These are phyloP conservation scores for Myriosclerotinia duriaeana DNA, from an alignment of 2,329 filamentous ascomycete species.

Conservation along the genomic window DNA sequence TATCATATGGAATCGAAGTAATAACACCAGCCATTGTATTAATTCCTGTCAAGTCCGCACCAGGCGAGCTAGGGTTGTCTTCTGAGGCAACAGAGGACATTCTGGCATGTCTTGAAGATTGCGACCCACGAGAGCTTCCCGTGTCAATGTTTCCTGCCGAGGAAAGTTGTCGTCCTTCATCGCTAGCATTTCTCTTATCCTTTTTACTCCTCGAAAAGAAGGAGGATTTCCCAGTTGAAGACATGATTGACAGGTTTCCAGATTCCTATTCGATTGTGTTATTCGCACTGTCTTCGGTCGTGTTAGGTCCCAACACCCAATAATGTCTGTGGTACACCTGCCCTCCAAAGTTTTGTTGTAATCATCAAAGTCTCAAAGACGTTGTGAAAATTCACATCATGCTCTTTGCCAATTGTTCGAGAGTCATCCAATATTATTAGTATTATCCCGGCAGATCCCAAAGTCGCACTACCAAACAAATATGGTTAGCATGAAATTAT, in stretches of 20 bases:
- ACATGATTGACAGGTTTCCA: conserved; percentile 10
- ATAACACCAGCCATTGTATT: conserved; percentile 79
- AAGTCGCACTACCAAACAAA: conserved; percentile 28
- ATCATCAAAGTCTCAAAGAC: conserved; percentile 36
- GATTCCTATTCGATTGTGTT: conserved; percentile 27
- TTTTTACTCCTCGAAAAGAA: conserved; percentile 91
- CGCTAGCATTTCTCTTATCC: conserved; percentile 61
- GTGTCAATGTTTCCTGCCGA: conserved; percentile 54
- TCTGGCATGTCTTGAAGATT: conserved; percentile 72
- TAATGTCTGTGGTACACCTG: conserved; percentile 31
- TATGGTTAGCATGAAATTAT: conserved; percentile 31
- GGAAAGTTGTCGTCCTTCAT: conserved; percentile 54
- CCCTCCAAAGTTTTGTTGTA: conserved; percentile 30
- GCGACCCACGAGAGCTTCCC: conserved; percentile 61
- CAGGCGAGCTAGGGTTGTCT: conserved; percentile 64
- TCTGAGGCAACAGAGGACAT: conserved; percentile 71
- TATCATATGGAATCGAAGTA: conserved; percentile 85
- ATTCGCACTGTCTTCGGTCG: conserved; percentile 25
- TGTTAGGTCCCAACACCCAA: conserved; percentile 27
- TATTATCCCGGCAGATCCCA: conserved; percentile 14
- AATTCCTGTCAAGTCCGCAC: conserved; percentile 58
- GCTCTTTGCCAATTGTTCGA: conserved; percentile 30
- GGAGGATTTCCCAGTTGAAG: conserved; percentile 45
- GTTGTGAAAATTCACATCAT: conserved; percentile 35
- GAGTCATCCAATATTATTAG: conserved; percentile 17